Base-by-base conservation (phyloP, 1,139 yeast species). In the Lodderomyces parapsilosis region DNA sequence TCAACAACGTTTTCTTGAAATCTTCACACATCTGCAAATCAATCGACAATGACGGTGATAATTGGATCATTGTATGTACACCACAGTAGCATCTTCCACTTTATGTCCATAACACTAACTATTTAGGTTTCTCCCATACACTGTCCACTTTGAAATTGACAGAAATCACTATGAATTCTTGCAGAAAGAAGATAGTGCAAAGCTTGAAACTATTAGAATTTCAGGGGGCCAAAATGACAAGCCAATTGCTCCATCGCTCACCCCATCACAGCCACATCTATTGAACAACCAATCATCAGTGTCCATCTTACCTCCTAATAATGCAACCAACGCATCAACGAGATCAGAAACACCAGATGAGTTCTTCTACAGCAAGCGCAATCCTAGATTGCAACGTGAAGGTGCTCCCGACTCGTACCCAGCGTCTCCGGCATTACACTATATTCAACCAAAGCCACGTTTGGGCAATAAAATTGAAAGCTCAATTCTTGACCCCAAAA, bases 91-190 rank as follows among this genome's bases (percentile, higher is more conserved):
- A 49, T 3, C 11, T 11, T n/a, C 20, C 15, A 20, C 9, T 11
- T 15, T 11, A 11, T n/a, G n/a, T n/a, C n/a, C n/a, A n/a, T 11
- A 33, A 9, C 20, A 33, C 36, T 33, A 33, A 35, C 38, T 14
- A 19, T 25, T 28, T 44, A 81, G 88, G 44, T 83, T 84, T 51
- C 67, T 85, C 34, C 91, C 93, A 3, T 81, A 82, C 54, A 82
- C 91, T 2, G 86, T 83, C 28, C 84, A 81, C 51, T 84, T 84
- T 56, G 84, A 83, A 53, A 76, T 82, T 3, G 53, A 41, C 24
- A 17, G 43, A 20, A 24, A 40, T 17, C 49, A 49, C 30, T 36
- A 39, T 9, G 45, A 43, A 35, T 40, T 40, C 10, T 35, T 47
- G 17, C 41, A 48, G 35, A 39, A 47, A 15, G 47, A 47, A 18